These are phyloP conservation scores for Acanthamoeba divionensis DNA, from an alignment of 208 protist genomes.

Conservation along the genomic window DNA sequence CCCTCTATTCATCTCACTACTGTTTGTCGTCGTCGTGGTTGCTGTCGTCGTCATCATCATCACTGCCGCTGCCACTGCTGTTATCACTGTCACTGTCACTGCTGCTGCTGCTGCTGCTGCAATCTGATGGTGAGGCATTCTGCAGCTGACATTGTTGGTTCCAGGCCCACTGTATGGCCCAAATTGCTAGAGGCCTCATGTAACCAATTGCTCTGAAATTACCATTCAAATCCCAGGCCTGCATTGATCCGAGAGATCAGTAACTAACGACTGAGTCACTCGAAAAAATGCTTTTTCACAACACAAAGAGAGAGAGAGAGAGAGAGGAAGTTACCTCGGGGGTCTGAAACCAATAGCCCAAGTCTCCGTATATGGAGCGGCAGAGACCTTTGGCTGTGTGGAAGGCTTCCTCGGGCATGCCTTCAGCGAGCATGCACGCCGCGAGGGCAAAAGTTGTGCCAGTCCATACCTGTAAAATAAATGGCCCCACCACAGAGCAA, in stretches of 20 bases:
- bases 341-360: slow-evolving; percentile 69
- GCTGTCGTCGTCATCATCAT: too few relatives aligned
- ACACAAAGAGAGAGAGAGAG: not conserved
- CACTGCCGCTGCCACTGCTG: too few relatives aligned
- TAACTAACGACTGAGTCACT: not conserved
- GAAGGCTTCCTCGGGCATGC: slow-evolving; percentile 67
- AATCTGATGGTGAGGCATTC: too few relatives aligned
- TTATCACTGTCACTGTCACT: too few relatives aligned
- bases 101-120: too few relatives aligned
- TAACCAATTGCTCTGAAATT: not conserved
- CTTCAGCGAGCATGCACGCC: slow-evolving; percentile 72
- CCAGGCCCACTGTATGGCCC: slow-evolving; percentile 29
- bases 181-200: not conserved
- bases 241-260: not conserved
- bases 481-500: too few relatives aligned
- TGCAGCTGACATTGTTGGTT: too few relatives aligned
- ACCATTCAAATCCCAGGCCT: slow-evolving; percentile 1
- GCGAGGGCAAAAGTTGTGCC: slow-evolving; percentile 75
- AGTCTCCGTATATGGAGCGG: slow-evolving; percentile 6
- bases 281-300: not conserved
- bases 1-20: too few relatives aligned
- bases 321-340: slow-evolving; percentile 64
- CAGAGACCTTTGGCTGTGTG: slow-evolving; percentile 21
- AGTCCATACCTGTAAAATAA: slow-evolving; percentile 64
- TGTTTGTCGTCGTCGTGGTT: too few relatives aligned